phyloP scores from a whole-genome alignment of 805 yeast species.

The Kodamaea kakaduensis region DNA sequence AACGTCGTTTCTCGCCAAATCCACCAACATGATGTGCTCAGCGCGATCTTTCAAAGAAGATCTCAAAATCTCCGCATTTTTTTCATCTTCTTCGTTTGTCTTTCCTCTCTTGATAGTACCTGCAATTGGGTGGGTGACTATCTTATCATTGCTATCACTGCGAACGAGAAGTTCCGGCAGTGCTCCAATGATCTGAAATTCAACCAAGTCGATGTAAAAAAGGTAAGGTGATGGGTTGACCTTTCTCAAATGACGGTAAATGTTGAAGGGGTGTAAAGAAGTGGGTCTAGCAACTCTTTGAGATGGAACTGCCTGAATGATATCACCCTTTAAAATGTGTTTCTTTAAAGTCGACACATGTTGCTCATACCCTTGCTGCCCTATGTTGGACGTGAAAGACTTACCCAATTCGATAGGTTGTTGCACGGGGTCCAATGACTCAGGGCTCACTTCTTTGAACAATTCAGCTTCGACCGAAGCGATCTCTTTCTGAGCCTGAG shows the following conservation, averaged over 20 bases:
- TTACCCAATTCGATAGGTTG: constrained; percentile 64
- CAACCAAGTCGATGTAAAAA: constrained; percentile 87
- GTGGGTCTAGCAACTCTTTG: constrained; percentile 97
- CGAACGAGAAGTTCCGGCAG: constrained; percentile 93
- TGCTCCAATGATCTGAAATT: constrained; percentile 95
- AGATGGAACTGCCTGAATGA: constrained; percentile 97
- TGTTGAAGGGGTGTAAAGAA: constrained; percentile 91
- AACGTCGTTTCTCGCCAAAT: constrained; percentile 92
- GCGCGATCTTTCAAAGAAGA: constrained; percentile 88
- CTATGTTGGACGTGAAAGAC: constrained; percentile 80
- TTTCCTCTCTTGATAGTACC: constrained; percentile 92
- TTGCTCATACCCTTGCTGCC: constrained; percentile 85
- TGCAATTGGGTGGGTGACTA: constrained; percentile 96
- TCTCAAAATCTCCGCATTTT: constrained; percentile 67
- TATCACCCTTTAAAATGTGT: constrained; percentile 87
- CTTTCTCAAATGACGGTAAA: constrained; percentile 88
- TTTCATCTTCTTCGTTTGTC: constrained; percentile 88
- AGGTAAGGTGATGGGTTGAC: constrained; percentile 97
- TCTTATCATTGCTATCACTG: constrained; percentile 64
- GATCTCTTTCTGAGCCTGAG: constrained; percentile 55
- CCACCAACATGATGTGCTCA: constrained; percentile 98
- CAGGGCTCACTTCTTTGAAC: constrained; percentile 40
- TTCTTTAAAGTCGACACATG: constrained; percentile 73
- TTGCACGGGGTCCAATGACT: constrained; percentile 63
- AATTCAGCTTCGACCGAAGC: constrained; percentile 49